Conservation (phyloP, 1,139 yeast genomes). For the Ogataea hybrid region DNA sequence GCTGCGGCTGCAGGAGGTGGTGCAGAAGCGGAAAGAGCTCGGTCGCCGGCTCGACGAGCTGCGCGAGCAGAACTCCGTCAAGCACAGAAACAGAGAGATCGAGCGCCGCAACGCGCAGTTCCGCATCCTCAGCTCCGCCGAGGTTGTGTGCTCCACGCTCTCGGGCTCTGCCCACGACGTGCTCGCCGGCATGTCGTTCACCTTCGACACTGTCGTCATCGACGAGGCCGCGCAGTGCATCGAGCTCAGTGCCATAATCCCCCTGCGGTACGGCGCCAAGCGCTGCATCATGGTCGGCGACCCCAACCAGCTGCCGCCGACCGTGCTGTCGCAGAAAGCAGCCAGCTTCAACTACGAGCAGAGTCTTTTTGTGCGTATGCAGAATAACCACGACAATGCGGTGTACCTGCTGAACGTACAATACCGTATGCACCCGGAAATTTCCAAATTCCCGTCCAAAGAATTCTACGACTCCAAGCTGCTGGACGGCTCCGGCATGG, state of each 20-base stretch:
- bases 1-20: too few relatives aligned
- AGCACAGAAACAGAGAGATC: too few relatives aligned
- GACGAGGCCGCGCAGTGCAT: conserved; percentile 99
- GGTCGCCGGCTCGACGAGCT: too few relatives aligned
- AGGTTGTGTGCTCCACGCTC: too few relatives aligned
- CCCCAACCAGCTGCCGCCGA: conserved; percentile 97
- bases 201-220: too few relatives aligned
- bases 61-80: too few relatives aligned
- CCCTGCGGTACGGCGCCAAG: conserved; percentile 87
- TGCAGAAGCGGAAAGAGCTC: too few relatives aligned
- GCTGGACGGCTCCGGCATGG: conserved; percentile 75
- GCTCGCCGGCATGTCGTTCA: too few relatives aligned
- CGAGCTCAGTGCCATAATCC: conserved; percentile 88
- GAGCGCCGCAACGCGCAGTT: too few relatives aligned
- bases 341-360: conserved; percentile 80
- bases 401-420: conserved; percentile 87
- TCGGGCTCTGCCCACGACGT: too few relatives aligned
- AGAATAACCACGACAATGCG: conserved; percentile 55
- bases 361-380: conserved; percentile 93
- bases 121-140: too few relatives aligned
- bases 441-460: conserved; percentile 79
- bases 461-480: conserved; percentile 77
- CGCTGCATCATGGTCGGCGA: conserved; percentile 98
- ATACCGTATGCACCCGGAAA: conserved; percentile 96
- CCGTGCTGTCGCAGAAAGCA: conserved; percentile 92